Evolutionary conservation across 2,329 filamentous ascomycete species (phyloP).

Genomic region (Colletotrichum endophyticum): DNA sequence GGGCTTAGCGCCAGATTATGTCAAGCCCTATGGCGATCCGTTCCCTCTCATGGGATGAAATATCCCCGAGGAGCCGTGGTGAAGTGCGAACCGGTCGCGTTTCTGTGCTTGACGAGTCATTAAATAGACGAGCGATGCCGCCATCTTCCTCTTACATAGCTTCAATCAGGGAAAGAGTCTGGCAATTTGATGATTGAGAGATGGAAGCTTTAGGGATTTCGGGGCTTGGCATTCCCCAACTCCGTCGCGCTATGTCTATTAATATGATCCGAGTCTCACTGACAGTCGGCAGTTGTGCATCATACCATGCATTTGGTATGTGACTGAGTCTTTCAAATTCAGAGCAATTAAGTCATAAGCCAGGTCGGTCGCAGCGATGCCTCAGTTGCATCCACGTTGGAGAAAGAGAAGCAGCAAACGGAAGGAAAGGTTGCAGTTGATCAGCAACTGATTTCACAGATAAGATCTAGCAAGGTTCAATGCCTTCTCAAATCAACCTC

Average conservation of each 20-base stretch:
- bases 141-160: fast-evolving
- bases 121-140: background rate
- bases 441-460: background rate
- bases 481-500: too few species aligned
- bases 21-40: background rate
- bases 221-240: background rate
- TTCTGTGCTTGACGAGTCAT: background rate
- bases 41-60: background rate
- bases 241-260: background rate
- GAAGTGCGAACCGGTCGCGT: background rate
- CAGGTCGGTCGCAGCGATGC: too few species aligned
- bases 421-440: background rate
- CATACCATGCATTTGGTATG: too few species aligned
- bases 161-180: background rate
- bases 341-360: too few species aligned
- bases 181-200: background rate
- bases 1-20: background rate
- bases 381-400: too few species aligned
- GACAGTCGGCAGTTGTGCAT: background rate
- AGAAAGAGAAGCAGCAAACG: too few species aligned
- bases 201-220: background rate
- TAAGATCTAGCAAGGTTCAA: too few species aligned
- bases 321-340: background rate
- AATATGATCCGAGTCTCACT: background rate
- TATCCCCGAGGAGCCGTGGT: background rate